Base-by-base conservation (phyloP, 1,284 basidiomycete genomes). In the Wolfiporia cocos region DNA sequence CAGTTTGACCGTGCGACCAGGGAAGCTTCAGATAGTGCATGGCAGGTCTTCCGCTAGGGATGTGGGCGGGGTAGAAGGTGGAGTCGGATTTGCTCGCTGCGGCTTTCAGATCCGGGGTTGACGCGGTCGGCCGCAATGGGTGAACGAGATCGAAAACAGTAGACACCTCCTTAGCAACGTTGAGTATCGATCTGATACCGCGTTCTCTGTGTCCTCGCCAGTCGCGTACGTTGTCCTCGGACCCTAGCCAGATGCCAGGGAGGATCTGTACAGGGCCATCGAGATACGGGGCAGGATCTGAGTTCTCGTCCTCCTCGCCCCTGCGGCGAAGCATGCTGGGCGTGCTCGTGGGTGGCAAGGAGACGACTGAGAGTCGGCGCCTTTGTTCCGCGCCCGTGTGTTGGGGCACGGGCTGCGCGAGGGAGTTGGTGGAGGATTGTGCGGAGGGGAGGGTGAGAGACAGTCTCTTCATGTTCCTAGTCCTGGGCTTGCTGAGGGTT, bases 1-100 rank as follows among this genome's bases (percentile, higher is more conserved):
- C 86, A 43, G 83, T 73, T 65, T 95, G 89, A 20, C 91, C 92
- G 63, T 98, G 95, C 26, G 91, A 93, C 94, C 94, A 97, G 39
- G 80, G 78, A 21, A 97, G 75, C 65, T 96, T 95, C 62, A 92
- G 81, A 62, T 97, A 97, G 59, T 92, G 81, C 69, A 95, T 78
- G 18, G 73, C 73, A 0, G 89, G 88, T 50, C 87, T 71, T 37
- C 80, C 83, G 36, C 70, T 77, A 19, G 74, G 67, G 7, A 73
- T 58, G 59, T 87, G 78, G 2, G 81, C 70, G 14, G 81, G 78
- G 52, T 78, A 76, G 58, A 78, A 83, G 7, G 76, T 77, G 14
- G 73, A 60, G 20, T 72, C 59, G 10, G 63, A 33, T 22, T 64
- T 56, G 20, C 53, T 62, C 2, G 54, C 35, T 33, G 15, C 35